Evolutionary conservation across 2,329 filamentous ascomycete species (phyloP).

Genomic region (Ophiostoma pallidulum): DNA sequence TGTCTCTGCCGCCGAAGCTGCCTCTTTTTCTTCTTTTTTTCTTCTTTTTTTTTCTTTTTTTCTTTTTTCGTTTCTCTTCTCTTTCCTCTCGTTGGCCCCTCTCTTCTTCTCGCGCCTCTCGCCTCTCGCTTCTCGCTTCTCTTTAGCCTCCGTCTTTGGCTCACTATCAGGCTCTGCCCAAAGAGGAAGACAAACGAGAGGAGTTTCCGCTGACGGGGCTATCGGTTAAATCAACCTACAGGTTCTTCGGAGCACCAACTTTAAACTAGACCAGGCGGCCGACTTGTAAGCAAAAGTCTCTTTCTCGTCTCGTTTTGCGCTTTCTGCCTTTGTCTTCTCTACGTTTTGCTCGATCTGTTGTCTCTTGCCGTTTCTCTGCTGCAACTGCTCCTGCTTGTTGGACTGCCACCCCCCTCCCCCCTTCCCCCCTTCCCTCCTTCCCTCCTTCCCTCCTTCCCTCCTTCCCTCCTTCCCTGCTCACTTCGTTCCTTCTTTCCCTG

Average conservation of each 20-base stretch:
- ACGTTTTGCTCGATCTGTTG: conserved; percentile 14
- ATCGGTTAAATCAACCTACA: conserved; percentile 20
- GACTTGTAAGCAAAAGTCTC: conserved; percentile 43
- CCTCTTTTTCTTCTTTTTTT: background rate
- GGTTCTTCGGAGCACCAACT: conserved; percentile 40
- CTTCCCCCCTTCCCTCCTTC: too few relatives aligned
- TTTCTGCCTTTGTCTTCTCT: conserved; percentile 13
- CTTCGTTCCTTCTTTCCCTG: background rate
- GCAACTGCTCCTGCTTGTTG: too few relatives aligned
- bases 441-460: background rate
- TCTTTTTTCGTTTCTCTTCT: background rate
- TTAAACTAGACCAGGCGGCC: conserved; percentile 44
- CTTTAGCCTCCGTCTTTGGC: background rate
- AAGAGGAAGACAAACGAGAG: too few relatives aligned
- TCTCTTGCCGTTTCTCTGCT: background rate
- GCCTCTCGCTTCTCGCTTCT: background rate
- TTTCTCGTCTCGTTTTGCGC: conserved; percentile 9
- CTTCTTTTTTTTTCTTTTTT: background rate
- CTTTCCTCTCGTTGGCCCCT: background rate
- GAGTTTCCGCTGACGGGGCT: conserved; percentile 11
- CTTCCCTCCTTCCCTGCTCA: background rate
- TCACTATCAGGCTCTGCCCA: too few relatives aligned
- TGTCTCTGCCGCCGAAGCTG: background rate
- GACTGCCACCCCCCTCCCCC: too few relatives aligned
- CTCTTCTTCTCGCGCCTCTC: background rate